Conservation (phyloP, 495 filamentous ascomycete species). For the Penicillium fimorum region DNA sequence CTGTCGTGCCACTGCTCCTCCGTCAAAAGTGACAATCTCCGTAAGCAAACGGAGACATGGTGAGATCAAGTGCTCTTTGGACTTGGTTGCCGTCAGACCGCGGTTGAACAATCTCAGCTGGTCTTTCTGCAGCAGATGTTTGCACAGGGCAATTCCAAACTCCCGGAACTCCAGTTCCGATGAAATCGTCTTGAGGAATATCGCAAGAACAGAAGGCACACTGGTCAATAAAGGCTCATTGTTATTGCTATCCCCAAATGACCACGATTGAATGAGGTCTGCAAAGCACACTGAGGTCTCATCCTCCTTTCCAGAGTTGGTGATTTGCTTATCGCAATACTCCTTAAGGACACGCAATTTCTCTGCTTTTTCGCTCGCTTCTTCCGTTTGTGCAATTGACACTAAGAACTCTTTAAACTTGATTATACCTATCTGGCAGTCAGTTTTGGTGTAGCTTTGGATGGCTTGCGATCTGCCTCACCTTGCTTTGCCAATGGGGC, state of each 20-base stretch:
- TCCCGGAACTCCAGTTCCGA: constrained; percentile 65
- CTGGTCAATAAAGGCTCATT: constrained; percentile 73
- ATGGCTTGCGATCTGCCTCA: constrained; percentile 32
- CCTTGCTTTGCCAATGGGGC: constrained; percentile 60
- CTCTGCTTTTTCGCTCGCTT: constrained; percentile 46
- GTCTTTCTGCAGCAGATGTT: constrained; percentile 67
- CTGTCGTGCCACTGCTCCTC: constrained; percentile 67
- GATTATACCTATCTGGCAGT: constrained; percentile 55
- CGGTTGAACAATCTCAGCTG: constrained; percentile 70
- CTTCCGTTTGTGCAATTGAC: constrained; percentile 54
- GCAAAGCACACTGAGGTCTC: constrained; percentile 60
- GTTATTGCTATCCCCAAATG: constrained; percentile 65
- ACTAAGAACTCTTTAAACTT: constrained; percentile 76
- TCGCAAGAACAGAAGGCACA: constrained; percentile 70
- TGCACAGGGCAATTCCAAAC: constrained; percentile 68
- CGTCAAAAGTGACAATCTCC: constrained; percentile 77
- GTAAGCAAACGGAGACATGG: constrained; percentile 77
- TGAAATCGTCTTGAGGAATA: constrained; percentile 73
- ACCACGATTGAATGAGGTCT: constrained; percentile 78
- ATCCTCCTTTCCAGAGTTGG: constrained; percentile 51
- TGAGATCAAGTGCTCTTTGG: constrained; percentile 81
- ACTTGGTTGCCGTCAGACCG: constrained; percentile 67
- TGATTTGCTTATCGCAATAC: constrained; percentile 68
- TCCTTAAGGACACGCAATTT: constrained; percentile 64
- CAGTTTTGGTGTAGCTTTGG: neutral